Base-by-base conservation (phyloP, 192 early-diverging fungal species). In the Linnemannia hyalina region DNA sequence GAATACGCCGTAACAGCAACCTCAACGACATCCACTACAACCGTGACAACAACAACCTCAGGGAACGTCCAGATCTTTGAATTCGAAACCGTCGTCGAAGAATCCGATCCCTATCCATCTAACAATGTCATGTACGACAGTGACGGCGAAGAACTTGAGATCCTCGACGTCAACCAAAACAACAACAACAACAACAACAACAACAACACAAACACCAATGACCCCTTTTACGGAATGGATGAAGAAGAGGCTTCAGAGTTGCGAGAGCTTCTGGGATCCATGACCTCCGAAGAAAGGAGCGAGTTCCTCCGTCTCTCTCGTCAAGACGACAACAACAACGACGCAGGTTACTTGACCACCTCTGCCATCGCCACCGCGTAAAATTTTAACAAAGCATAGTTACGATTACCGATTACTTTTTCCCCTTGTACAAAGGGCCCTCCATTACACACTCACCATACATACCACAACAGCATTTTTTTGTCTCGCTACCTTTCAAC, bases 211-310 rank as follows among this genome's bases (percentile, higher is more conserved):
- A 13, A 23, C 49, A 26, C 57, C 47, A 35, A 57, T 4, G 73
- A 74, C 29, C 16, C 5, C n/a, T 44, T 73, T 0, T 2, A 44
- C 2, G 74, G 35, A 20, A 11, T 18, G 35, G 74, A 79, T 8
- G 76, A 79, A 15, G 82, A 84, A 11, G 82, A 84, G 10, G 83
- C 78, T 6, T 69, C 78, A 4, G 83, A 86, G 46, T 22, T 86
- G n/a, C 55, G 52, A 4, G 79, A 80, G 15, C 65, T 86, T 11
- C 65, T 86, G 8, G 74, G 65, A 26, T 41, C 83, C 26, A 86
- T 86, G 83, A 77, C 77, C 5, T 49, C 65, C n/a, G 83, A 86
- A 35, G 83, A 86, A 29, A 20, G 83, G 15, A 65, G 63, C 41
- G 83, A 86, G 75, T 86, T 74, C 49, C 32, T 80, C 35, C 69